phyloP scores from a whole-genome alignment of 2,329 filamentous ascomycete species.

The Paecilomyces formosus region DNA sequence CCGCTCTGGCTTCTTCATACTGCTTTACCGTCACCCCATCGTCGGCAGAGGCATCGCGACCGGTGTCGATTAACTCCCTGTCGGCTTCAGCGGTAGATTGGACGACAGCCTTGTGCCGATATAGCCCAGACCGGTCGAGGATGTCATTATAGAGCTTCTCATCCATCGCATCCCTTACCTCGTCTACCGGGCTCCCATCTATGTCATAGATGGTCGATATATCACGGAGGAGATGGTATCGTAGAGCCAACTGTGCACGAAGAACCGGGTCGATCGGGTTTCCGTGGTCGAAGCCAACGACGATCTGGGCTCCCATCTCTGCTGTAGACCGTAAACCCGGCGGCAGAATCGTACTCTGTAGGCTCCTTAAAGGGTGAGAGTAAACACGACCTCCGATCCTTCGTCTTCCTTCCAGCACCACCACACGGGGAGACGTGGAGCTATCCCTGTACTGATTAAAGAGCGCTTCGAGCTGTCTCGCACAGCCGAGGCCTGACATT shows the following conservation, averaged over 20 bases:
- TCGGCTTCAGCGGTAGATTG: constrained; percentile 74
- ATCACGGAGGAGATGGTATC: constrained; percentile 73
- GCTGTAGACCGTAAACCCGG: constrained; percentile 63
- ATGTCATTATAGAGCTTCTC: constrained; percentile 94
- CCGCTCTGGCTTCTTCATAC: constrained; percentile 61
- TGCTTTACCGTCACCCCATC: constrained; percentile 64
- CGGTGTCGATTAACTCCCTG: constrained; percentile 70
- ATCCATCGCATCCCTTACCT: constrained; percentile 69
- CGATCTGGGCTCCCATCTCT: constrained; percentile 97
- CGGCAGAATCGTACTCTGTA: constrained; percentile 47
- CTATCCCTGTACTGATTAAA: constrained; percentile 70
- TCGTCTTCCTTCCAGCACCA: constrained; percentile 79
- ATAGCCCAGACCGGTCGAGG: constrained; percentile 82
- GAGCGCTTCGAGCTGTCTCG: constrained; percentile 80
- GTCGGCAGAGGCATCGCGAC: constrained; percentile 67
- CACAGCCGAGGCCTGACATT: constrained; percentile 88
- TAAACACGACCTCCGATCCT: constrained; percentile 90
- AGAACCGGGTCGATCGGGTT: constrained; percentile 91
- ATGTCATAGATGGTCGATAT: constrained; percentile 82
- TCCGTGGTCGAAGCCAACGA: constrained; percentile 91
- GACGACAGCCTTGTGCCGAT: constrained; percentile 68
- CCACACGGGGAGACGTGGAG: constrained; percentile 60
- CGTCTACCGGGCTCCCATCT: constrained; percentile 59
- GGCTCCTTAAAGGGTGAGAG: constrained; percentile 62
- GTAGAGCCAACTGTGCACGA: constrained; percentile 78